A percentile compares a stretch with the other conserved stretches of the same genome.
Conservation (phyloP, 805 yeast genomes). For the Candida loeiensis region DNA sequence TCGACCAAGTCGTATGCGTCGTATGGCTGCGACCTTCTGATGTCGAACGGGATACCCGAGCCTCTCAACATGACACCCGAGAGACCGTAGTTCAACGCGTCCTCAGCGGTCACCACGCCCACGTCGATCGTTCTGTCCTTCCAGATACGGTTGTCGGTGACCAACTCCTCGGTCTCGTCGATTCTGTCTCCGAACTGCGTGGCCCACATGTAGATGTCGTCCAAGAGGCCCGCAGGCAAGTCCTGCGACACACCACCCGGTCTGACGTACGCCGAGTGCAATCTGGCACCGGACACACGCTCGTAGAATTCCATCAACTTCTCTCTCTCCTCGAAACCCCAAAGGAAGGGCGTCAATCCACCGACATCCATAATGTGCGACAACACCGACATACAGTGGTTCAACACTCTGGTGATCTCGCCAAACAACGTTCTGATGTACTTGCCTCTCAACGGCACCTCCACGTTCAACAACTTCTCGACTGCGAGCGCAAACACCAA, state of each 20-base stretch:
- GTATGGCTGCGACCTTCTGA: constrained; percentile 83
- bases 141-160: constrained; percentile 91
- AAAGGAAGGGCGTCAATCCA: constrained; percentile 86
- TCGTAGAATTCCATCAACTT: constrained; percentile 90
- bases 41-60: constrained; percentile 82
- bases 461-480: constrained; percentile 79
- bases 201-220: constrained; percentile 94
- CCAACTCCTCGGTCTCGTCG: constrained; percentile 85
- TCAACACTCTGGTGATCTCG: constrained; percentile 78
- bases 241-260: constrained; percentile 93
- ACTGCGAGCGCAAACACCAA: constrained; percentile 79
- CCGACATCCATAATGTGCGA: constrained; percentile 95
- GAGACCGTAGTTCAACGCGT: constrained; percentile 75
- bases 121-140: constrained; percentile 79
- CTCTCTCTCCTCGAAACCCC: constrained; percentile 95
- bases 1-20: constrained; percentile 86
- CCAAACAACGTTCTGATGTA: constrained; percentile 84
- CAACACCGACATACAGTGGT: constrained; percentile 81
- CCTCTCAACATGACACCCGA: constrained; percentile 91
- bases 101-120: constrained; percentile 81
- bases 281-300: constrained; percentile 85
- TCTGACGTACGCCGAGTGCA: constrained; percentile 83
- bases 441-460: constrained; percentile 80
- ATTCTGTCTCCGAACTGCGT: constrained; percentile 91
- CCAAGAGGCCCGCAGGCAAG: constrained; percentile 79